These are phyloP conservation scores for Aspergillus haitiensis DNA, from an alignment of 495 filamentous ascomycete species.

Conservation along the genomic window DNA sequence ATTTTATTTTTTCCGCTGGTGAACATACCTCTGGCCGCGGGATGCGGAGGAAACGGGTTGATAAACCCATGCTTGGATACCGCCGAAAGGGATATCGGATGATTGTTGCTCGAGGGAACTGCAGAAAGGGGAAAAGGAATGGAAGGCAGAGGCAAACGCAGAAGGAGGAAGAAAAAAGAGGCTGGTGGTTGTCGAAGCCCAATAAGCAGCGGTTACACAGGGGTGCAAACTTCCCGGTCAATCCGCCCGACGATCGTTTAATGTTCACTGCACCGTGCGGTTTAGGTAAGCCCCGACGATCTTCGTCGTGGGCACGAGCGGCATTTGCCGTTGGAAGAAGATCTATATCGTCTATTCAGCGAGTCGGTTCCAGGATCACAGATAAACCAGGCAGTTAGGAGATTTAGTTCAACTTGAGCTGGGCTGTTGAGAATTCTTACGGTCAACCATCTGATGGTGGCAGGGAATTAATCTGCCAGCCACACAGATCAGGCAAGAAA, in stretches of 20 bases:
- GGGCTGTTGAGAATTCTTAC: too few species aligned
- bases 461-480: too few species aligned
- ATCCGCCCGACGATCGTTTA: conserved; percentile 14
- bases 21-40: conserved; percentile 58
- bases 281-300: too few species aligned
- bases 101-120: conserved; percentile 5
- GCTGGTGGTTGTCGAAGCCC: conserved; percentile 23
- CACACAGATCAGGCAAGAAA: too few species aligned
- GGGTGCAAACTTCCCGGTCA: conserved; percentile 24
- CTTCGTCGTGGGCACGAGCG: too few species aligned
- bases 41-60: conserved; percentile 53
- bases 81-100: conserved; percentile 18
- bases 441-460: too few species aligned
- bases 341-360: too few species aligned
- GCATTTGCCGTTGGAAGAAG: too few species aligned
- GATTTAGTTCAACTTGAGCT: too few species aligned
- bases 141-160: conserved; percentile 19
- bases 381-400: too few species aligned
- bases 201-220: conserved; percentile 21
- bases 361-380: too few species aligned
- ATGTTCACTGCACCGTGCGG: too few species aligned
- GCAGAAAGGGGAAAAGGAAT: conserved; percentile 14
- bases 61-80: conserved; percentile 44
- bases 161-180: conserved; percentile 25
- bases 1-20: not conserved